Conservation (phyloP, 805 yeast genomes). For the Lipomyces orientalis region DNA sequence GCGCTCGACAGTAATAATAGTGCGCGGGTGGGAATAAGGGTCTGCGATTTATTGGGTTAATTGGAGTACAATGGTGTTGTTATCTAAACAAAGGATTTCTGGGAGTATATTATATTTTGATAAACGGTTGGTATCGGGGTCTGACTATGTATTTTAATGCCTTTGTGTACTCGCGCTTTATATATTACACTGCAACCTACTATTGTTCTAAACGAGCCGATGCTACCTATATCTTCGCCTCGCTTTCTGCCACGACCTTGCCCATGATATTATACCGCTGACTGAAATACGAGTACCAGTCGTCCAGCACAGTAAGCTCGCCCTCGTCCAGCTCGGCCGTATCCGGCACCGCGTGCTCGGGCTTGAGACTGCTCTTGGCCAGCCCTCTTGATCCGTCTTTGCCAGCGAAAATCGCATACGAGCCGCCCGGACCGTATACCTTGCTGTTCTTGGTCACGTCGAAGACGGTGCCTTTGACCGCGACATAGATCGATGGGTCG, state of each 20-base stretch:
- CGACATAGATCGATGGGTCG: slow-evolving; percentile 64
- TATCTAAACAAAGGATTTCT: not conserved
- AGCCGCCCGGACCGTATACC: slow-evolving; percentile 78
- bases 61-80: slow-evolving; percentile 1
- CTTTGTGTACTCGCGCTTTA: not conserved
- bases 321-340: slow-evolving; percentile 57
- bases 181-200: not conserved
- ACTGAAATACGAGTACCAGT: slow-evolving; percentile 70
- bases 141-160: not conserved
- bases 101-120: not conserved
- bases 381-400: slow-evolving; percentile 78
- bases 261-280: slow-evolving; percentile 37
- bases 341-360: slow-evolving; percentile 54
- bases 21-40: slow-evolving; percentile 28
- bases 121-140: not conserved
- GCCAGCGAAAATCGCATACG: slow-evolving; percentile 75
- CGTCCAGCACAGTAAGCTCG: slow-evolving; percentile 66
- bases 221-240: slow-evolving; percentile 17
- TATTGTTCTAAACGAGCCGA: no score
- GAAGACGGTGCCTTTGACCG: slow-evolving; percentile 75
- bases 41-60: slow-evolving; percentile 34
- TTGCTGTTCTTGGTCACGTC: slow-evolving; percentile 72
- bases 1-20: not conserved
- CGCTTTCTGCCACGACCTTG: slow-evolving; percentile 12
- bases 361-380: slow-evolving; percentile 68